These are phyloP conservation scores for Buxus sempervirens DNA, from an alignment of 164 flowering plant genomes.

Conservation along the genomic window DNA sequence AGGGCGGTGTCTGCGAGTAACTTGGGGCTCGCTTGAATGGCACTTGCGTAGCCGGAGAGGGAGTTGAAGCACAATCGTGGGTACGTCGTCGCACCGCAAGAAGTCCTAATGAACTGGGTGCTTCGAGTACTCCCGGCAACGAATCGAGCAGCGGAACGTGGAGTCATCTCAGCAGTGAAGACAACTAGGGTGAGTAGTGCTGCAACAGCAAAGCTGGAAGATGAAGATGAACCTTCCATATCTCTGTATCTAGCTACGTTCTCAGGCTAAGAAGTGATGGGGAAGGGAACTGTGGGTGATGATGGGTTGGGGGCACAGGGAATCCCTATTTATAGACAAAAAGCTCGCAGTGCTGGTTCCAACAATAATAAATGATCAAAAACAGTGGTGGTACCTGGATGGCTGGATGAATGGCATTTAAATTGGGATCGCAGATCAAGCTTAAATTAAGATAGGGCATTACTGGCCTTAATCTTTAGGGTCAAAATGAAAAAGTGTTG, in stretches of 20 bases:
- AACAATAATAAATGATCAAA: too few relatives aligned
- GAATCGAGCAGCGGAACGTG: neutral
- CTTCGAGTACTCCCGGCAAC: neutral
- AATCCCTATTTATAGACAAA: too few relatives aligned
- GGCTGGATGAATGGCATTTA: too few relatives aligned
- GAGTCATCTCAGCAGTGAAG: neutral
- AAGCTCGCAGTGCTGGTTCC: too few relatives aligned
- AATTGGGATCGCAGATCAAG: too few relatives aligned
- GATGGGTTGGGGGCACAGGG: neutral
- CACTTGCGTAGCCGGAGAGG: neutral
- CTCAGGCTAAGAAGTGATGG: too few relatives aligned
- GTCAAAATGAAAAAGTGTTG: too few relatives aligned
- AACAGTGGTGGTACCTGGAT: too few relatives aligned
- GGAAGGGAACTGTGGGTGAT: too few relatives aligned
- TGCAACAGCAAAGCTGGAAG: neutral
- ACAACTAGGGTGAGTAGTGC: too few relatives aligned
- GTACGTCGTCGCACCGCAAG: neutral
- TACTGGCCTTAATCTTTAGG: too few relatives aligned
- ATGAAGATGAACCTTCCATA: constrained; percentile 4
- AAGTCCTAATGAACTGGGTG: neutral
- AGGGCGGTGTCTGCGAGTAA: neutral
- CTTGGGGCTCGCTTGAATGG: constrained; percentile 2
- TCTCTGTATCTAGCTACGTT: neutral
- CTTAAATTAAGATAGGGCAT: too few relatives aligned
- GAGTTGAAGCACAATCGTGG: neutral